A percentile compares a stretch with the other conserved stretches of the same genome.
phyloP scores from a whole-genome alignment of 495 filamentous ascomycete genomes.

The Chaetomidium leptoderma region DNA sequence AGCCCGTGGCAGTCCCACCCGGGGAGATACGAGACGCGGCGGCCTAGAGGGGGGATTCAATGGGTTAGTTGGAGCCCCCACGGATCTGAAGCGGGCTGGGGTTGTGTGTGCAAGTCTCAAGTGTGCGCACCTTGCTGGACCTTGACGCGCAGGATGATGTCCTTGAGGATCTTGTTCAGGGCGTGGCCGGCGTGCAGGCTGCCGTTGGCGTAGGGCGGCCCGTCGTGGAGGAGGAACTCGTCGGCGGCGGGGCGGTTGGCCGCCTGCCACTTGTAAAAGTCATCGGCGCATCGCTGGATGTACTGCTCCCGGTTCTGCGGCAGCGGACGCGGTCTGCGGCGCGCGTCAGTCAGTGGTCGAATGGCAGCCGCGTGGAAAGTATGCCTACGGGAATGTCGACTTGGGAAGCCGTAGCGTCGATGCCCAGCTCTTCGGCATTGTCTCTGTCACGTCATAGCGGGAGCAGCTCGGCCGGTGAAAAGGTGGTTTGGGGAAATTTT shows the following conservation, averaged over 20 bases:
- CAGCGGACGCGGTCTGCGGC: constrained; percentile 44
- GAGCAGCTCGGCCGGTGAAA: neutral
- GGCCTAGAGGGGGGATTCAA: constrained; percentile 30
- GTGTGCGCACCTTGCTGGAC: constrained; percentile 58
- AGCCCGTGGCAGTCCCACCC: constrained; percentile 99
- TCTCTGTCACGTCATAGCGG: constrained; percentile 25
- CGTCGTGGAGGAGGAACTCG: constrained; percentile 86
- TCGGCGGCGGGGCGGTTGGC: constrained; percentile 52
- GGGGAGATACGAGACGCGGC: constrained; percentile 77
- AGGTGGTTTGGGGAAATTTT: constrained; percentile 6
- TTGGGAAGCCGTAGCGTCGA: constrained; percentile 48
- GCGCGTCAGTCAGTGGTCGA: too few species aligned
- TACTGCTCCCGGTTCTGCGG: constrained; percentile 53
- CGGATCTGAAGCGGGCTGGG: neutral
- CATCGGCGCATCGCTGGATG: constrained; percentile 74
- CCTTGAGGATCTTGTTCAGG: constrained; percentile 95
- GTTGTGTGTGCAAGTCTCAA: neutral
- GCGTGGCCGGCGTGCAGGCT: constrained; percentile 95
- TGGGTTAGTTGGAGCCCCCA: constrained; percentile 8
- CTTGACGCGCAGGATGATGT: constrained; percentile 79
- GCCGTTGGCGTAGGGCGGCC: constrained; percentile 95
- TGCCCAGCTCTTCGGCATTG: constrained; percentile 49
- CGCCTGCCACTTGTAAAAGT: constrained; percentile 82
- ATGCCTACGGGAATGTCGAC: constrained; percentile 45
- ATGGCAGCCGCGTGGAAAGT: too few species aligned